Evolutionary conservation across 768 basidiomycete genomes (phyloP), one percentile per base, ranked within the genome.

Genomic region (Lactarius indigo): DNA sequence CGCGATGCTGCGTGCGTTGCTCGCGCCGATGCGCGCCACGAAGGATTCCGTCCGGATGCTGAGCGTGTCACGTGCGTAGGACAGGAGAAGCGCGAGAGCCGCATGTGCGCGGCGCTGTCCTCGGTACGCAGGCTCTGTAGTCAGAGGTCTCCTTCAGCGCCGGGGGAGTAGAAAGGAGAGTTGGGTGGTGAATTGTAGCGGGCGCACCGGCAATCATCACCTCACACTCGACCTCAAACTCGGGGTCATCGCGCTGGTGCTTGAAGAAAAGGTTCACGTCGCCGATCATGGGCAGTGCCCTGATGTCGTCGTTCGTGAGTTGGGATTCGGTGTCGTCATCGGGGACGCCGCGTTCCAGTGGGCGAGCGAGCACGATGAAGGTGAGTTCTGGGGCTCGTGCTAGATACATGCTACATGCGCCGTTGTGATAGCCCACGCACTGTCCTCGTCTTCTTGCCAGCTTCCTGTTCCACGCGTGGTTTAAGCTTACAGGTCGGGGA

Each of bases 231-330:
- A 86, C 91, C 68, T 94, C 88, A 63, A 85, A 83, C 39, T 77
- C 77, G 12, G 69, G 70, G 23, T 73, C 70, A 12, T 65, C 72
- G 37, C 69, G 75, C 20, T 74, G 70, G 56, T 87, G 86, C 56
- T 89, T 89, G 52, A 96, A 77, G 75, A 97, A 97, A 31, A 97
- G 77, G 75, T 97, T 97, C 41, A 94, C 94, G 74, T 98, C 96
- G 37, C 96, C 96, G 23, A 96, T 79, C 94, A 96, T 95, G 12
- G 82, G 84, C 66, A 80, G 73, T 74, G 76, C 31, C 44, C 71
- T 79, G 76, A 71, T 65, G 69, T 64, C 79, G 74, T 58, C 73
- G 31, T 58, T 64, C 54, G 65, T 72, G 37, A 41, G 73, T 37
- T 18, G 50, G 42, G 30, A 3, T 2, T 26, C 59, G 54, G 67